phyloP scores from a whole-genome alignment of 2,329 filamentous ascomycete species.

The Mariannaea sp. region DNA sequence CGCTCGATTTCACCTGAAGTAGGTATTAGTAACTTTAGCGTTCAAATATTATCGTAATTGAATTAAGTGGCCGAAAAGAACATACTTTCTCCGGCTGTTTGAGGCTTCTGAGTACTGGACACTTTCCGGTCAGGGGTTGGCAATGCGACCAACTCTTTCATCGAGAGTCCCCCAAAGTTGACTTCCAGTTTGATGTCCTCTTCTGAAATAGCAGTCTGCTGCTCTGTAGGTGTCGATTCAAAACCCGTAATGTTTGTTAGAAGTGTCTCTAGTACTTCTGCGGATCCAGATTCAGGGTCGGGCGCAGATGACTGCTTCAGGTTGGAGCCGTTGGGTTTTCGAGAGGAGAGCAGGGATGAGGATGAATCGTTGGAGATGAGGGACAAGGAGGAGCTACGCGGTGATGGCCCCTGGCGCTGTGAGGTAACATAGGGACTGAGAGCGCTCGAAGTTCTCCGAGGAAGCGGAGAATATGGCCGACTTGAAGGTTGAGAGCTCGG shows the following conservation, averaged over 20 bases:
- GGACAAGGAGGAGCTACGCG: constrained; percentile 78
- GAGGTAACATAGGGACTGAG: constrained; percentile 71
- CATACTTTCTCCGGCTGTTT: constrained; percentile 76
- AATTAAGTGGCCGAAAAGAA: background rate
- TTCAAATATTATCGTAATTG: background rate
- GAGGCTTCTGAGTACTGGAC: constrained; percentile 51
- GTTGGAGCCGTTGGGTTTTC: constrained; percentile 69
- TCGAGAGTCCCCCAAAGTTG: constrained; percentile 77
- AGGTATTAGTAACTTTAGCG: background rate
- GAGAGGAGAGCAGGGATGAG: constrained; percentile 70
- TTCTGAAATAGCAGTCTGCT: constrained; percentile 44
- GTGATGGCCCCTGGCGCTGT: constrained; percentile 68
- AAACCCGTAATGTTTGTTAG: constrained; percentile 40
- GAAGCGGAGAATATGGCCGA: constrained; percentile 73
- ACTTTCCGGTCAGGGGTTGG: constrained; percentile 28
- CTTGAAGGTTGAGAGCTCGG: constrained; percentile 66
- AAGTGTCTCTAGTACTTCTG: constrained; percentile 67
- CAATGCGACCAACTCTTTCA: constrained; percentile 69
- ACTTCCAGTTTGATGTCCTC: constrained; percentile 68
- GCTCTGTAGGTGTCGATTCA: constrained; percentile 14
- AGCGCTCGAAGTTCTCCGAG: constrained; percentile 68
- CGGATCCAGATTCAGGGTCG: constrained; percentile 67
- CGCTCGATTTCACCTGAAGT: constrained; percentile 82
- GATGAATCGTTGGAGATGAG: constrained; percentile 78
- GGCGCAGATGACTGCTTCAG: constrained; percentile 63